Conservation (phyloP, 2,329 filamentous ascomycete species). For the Colletotrichum brevisporum region DNA sequence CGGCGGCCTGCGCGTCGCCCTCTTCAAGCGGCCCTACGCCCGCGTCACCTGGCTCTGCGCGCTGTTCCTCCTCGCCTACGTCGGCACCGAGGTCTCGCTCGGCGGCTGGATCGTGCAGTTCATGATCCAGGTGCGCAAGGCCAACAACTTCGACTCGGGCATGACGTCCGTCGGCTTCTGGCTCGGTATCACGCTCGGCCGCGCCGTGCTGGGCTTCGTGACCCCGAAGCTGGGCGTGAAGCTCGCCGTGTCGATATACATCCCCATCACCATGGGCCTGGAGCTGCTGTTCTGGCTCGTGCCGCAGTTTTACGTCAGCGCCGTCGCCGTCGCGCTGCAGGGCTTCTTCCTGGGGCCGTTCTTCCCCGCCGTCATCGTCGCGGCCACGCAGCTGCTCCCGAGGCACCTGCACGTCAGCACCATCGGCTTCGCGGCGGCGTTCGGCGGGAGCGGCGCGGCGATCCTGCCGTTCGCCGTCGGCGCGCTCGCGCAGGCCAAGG, state of each 20-base stretch:
- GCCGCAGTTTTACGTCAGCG: slow-evolving; percentile 81
- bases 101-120: slow-evolving; percentile 89
- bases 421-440: slow-evolving; percentile 83
- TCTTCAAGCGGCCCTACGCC: slow-evolving; percentile 59
- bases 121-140: slow-evolving; percentile 83
- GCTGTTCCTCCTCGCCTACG: slow-evolving; percentile 81
- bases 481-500: slow-evolving; percentile 71
- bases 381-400: slow-evolving; percentile 78
- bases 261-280: slow-evolving; percentile 73
- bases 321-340: slow-evolving; percentile 78
- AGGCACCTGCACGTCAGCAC: slow-evolving; percentile 80
- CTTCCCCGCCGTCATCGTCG: slow-evolving; percentile 80
- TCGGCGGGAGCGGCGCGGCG: slow-evolving; percentile 81
- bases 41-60: slow-evolving; percentile 79
- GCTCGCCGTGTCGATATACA: slow-evolving; percentile 72
- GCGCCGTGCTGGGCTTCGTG: slow-evolving; percentile 79
- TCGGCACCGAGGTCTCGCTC: slow-evolving; percentile 81
- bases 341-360: slow-evolving; percentile 86
- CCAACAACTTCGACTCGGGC: slow-evolving; percentile 76
- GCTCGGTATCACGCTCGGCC: slow-evolving; percentile 82
- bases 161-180: slow-evolving; percentile 86
- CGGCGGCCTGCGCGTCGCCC: slow-evolving; percentile 52
- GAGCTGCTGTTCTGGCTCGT: slow-evolving; percentile 87
- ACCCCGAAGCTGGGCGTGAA: slow-evolving; percentile 81
- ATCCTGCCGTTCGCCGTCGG: slow-evolving; percentile 77